Percentiles rank a stretch among this genome's conserved stretches.
These are phyloP conservation scores for Cladosporium sp. DNA, from an alignment of 2,329 filamentous ascomycete genomes.

Conservation along the genomic window DNA sequence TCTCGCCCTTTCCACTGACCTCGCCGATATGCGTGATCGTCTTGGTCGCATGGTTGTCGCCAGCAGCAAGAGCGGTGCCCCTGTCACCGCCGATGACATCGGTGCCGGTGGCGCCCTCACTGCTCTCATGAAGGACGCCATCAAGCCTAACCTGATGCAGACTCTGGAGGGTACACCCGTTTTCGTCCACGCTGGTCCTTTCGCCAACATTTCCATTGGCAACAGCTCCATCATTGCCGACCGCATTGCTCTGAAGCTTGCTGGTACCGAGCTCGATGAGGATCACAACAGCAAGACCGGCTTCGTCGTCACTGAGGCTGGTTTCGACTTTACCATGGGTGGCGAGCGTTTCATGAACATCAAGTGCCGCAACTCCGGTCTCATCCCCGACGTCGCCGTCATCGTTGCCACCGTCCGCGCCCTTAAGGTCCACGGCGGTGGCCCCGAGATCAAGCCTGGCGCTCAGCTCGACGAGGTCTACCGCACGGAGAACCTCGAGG, in stretches of 20 bases:
- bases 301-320: constrained; percentile 93
- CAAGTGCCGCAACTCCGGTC: constrained; percentile 91
- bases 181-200: constrained; percentile 94
- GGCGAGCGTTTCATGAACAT: constrained; percentile 99
- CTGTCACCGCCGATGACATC: constrained; percentile 92
- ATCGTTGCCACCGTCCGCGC: constrained; percentile 93
- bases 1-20: constrained; percentile 80
- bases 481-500: constrained; percentile 85
- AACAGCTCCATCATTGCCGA: constrained; percentile 94
- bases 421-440: constrained; percentile 93
- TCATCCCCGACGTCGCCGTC: constrained; percentile 87
- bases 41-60: constrained; percentile 94
- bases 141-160: constrained; percentile 99
- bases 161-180: constrained; percentile 94
- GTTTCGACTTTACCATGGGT: constrained; percentile 99
- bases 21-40: constrained; percentile 85
- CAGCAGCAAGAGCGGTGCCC: constrained; percentile 75
- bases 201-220: constrained; percentile 97
- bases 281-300: constrained; percentile 75
- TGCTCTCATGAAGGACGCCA: constrained; percentile 93
- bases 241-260: constrained; percentile 90
- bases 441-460: constrained; percentile 85
- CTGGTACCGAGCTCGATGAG: constrained; percentile 88
- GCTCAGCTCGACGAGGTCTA: constrained; percentile 82
- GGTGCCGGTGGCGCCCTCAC: constrained; percentile 87